Conservation (phyloP, 2,329 filamentous ascomycete species). For the Colletotrichum costaricense region DNA sequence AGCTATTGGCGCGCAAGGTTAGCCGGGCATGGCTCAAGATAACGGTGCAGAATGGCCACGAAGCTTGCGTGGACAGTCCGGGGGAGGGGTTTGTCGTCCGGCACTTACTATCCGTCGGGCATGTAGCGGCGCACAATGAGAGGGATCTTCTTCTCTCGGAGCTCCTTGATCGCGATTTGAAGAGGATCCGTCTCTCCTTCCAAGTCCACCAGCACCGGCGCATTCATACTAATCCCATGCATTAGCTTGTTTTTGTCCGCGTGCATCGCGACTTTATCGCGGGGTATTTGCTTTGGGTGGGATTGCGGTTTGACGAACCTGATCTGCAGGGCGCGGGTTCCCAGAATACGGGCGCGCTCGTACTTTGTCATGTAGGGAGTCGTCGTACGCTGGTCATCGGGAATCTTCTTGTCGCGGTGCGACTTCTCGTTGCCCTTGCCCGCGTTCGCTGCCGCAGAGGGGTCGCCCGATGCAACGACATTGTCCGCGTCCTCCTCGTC, state of each 20-base stretch:
- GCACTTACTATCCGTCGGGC: conserved; percentile 90
- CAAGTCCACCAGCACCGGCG: conserved; percentile 93
- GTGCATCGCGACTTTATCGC: background rate
- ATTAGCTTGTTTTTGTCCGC: conserved; percentile 32
- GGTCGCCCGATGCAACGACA: conserved; percentile 71
- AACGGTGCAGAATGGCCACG: background rate
- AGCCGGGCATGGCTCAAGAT: conserved; percentile 25
- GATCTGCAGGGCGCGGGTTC: conserved; percentile 94
- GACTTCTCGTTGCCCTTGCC: conserved; percentile 65
- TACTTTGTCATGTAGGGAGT: conserved; percentile 99
- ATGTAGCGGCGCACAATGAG: conserved; percentile 94
- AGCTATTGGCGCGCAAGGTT: conserved; percentile 62
- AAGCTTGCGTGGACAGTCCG: background rate
- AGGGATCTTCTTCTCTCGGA: conserved; percentile 98
- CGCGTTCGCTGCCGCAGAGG: conserved; percentile 67
- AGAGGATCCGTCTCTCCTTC: conserved; percentile 98
- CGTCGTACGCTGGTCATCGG: conserved; percentile 87
- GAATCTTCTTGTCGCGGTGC: conserved; percentile 86
- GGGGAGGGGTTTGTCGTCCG: background rate
- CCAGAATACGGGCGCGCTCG: conserved; percentile 91
- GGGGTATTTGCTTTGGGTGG: background rate
- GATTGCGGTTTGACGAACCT: conserved; percentile 68
- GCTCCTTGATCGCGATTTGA: conserved; percentile 96
- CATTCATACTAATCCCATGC: conserved; percentile 81
- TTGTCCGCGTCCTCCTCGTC: conserved; percentile 69